Evolutionary conservation across 2,329 filamentous ascomycete species (phyloP), one percentile per base, ranked within the genome.

Genomic region (Myriosclerotinia curreyana): DNA sequence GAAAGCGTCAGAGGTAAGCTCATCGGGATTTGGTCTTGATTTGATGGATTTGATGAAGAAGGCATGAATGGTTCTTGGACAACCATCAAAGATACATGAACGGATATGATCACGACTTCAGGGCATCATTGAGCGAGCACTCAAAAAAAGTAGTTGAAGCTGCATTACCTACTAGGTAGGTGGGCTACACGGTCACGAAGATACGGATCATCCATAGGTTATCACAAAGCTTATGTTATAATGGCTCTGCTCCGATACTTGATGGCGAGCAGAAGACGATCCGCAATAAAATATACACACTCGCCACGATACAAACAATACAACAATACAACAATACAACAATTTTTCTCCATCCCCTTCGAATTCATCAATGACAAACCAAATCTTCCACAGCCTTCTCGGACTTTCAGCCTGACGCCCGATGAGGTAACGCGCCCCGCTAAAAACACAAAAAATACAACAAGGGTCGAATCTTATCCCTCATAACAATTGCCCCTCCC

Each of bases 1-100:
- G 20, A 73, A 73, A 25, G 68, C 66, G 28, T 59, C 66, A 9
- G 65, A 69, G 40, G 42, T 66, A 28, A 52, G 46, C 25, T 36
- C 52, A 4, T 67, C 68, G 36, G 71, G 69, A 28, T 73, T 71
- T 66, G 75, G 74, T 17, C 69, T 78, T 8, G 73, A 76, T 66
- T 64, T 79, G 49, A 74, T 75, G 72, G 76, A 78, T 67, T 74
- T 79, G 60, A 77, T 78, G 75, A 77, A 75, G 65, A 72, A 70
- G 36, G 50, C 53, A n/a, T 73, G 64, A 70, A 44, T n/a, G n/a
- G 15, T 28, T 44, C 9, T n/a, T 36, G 31, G 14, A 12, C 25
- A 14, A 42, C 14, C 5, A 36, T 14, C 8, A 22, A 28, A 55
- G 28, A 17, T 25, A 54, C 25, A 25, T 20, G 15, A 17, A 22